Percentiles rank a stretch among this genome's conserved stretches.
Conservation (phyloP, 495 filamentous ascomycete species). For the Penicillium pancosmium region DNA sequence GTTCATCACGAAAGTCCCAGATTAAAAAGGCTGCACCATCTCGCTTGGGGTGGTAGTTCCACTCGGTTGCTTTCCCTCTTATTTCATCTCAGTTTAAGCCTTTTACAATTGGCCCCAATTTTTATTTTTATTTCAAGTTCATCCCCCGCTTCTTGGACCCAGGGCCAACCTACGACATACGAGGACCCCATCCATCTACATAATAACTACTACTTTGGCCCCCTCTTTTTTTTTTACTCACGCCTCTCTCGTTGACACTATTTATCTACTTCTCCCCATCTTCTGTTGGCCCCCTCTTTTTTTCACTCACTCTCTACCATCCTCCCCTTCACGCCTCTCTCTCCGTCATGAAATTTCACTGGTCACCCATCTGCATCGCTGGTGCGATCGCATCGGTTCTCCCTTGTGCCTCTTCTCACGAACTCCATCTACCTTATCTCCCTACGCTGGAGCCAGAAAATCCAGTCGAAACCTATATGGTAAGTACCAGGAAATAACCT, state of each 20-base stretch:
- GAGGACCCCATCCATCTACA: too few species aligned
- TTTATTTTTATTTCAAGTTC: not conserved
- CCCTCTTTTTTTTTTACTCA: too few species aligned
- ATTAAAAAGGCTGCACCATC: not conserved
- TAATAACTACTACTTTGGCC: too few species aligned
- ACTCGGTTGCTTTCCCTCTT: not conserved
- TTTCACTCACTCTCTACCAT: not conserved
- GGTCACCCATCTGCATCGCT: conserved; percentile 16
- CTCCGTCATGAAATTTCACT: conserved; percentile 26
- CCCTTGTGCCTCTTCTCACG: conserved; percentile 23
- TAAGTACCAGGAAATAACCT: conserved; percentile 11
- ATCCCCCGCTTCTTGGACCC: too few species aligned
- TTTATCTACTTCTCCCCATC: not conserved
- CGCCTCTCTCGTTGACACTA: not conserved
- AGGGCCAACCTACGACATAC: too few species aligned
- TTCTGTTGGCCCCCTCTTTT: not conserved
- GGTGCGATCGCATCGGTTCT: conserved; percentile 20
- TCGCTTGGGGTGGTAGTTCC: not conserved
- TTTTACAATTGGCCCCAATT: not conserved
- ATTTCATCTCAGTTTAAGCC: not conserved
- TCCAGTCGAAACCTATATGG: conserved; percentile 27
- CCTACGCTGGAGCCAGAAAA: conserved; percentile 20
- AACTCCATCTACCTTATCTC: conserved; percentile 30
- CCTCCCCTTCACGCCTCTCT: not conserved
- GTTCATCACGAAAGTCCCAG: not conserved